phyloP scores from a whole-genome alignment of 768 basidiomycete species.

The Piloderma croceum region DNA sequence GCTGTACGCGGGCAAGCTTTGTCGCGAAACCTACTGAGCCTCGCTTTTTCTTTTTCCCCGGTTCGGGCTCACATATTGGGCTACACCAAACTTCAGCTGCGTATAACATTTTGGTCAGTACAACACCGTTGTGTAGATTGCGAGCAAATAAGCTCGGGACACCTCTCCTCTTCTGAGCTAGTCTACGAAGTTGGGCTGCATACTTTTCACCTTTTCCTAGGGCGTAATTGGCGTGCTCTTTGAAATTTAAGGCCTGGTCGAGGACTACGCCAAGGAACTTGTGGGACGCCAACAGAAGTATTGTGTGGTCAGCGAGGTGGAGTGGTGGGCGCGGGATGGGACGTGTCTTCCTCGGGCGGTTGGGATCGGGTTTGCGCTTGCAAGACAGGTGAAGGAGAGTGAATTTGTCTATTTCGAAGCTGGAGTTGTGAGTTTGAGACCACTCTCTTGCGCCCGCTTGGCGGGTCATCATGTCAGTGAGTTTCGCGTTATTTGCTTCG shows the following conservation, averaged over 20 bases:
- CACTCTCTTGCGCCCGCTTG: neutral
- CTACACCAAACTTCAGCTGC: too few species aligned
- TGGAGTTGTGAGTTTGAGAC: slow-evolving; percentile 5
- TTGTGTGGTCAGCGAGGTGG: slow-evolving; percentile 8
- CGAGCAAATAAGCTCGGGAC: slow-evolving; percentile 3
- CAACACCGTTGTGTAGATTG: too few species aligned
- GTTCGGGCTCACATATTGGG: too few species aligned
- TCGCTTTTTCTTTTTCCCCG: too few species aligned
- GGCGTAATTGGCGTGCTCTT: slow-evolving; percentile 17
- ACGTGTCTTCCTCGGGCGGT: neutral
- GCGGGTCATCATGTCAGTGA: slow-evolving; percentile 4
- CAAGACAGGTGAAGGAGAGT: slow-evolving; percentile 3
- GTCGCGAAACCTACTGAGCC: too few species aligned
- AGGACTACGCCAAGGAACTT: slow-evolving; percentile 28
- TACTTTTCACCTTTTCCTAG: slow-evolving; percentile 15
- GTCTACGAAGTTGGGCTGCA: slow-evolving; percentile 7
- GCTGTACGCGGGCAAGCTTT: too few species aligned
- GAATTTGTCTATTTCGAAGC: too few species aligned
- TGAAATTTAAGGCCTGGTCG: slow-evolving; percentile 24
- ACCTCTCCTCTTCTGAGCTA: slow-evolving; percentile 6
- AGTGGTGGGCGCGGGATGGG: slow-evolving; percentile 5
- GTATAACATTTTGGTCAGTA: too few species aligned
- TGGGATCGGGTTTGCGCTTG: slow-evolving; percentile 1
- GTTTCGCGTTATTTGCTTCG: too few species aligned
- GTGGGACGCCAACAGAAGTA: slow-evolving; percentile 12